Evolutionary conservation across 2,329 filamentous ascomycete genomes (phyloP).

Genomic region (Alternaria tenuissima): DNA sequence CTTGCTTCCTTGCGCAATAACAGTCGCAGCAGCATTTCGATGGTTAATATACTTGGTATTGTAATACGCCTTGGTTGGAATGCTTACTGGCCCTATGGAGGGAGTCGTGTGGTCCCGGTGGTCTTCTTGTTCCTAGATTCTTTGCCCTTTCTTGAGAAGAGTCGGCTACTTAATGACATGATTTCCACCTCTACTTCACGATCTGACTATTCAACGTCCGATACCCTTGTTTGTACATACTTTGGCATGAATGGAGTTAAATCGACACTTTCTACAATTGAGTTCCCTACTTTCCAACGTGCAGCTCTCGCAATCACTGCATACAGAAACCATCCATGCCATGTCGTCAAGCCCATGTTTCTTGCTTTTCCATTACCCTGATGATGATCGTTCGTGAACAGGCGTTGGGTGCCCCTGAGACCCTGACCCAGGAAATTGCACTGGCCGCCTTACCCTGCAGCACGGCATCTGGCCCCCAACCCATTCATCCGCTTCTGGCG

Average conservation of each 20-base stretch:
- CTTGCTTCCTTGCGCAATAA: constrained; percentile 33
- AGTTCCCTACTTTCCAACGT: too few species aligned
- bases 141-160: constrained; percentile 29
- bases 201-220: not conserved
- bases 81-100: constrained; percentile 40
- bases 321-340: not conserved
- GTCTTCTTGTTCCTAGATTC: constrained; percentile 47
- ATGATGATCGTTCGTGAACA: not conserved
- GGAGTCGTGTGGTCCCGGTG: constrained; percentile 49
- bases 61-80: constrained; percentile 44
- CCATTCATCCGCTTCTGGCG: not conserved
- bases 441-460: not conserved
- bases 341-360: not conserved
- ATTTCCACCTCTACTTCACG: constrained; percentile 35
- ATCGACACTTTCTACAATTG: not conserved
- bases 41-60: constrained; percentile 44
- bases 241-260: not conserved
- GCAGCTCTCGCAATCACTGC: not conserved
- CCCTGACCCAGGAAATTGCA: constrained; percentile 10
- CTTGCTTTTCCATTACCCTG: not conserved
- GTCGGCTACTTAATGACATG: constrained; percentile 45
- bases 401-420: not conserved
- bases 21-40: constrained; percentile 45
- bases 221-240: constrained; percentile 4
- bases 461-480: not conserved